Percentiles rank a stretch among this genome's conserved stretches.
Conservation (phyloP, 139 green algal genomes). For the Bryopsis sp. region DNA sequence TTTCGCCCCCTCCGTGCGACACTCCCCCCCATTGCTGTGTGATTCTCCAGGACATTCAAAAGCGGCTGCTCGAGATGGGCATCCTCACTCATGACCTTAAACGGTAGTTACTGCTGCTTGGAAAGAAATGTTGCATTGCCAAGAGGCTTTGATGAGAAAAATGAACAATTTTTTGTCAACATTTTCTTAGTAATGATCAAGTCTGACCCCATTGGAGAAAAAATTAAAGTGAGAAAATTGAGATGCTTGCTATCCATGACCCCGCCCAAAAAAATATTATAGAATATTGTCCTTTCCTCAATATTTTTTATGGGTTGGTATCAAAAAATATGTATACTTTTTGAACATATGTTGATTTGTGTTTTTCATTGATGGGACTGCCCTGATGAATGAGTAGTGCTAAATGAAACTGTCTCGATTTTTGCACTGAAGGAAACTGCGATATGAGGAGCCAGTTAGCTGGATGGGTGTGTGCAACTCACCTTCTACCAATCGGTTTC, state of each 20-base stretch:
- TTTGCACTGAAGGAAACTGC: not conserved
- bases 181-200: too few relatives aligned
- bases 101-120: not conserved
- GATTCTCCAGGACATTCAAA: not conserved
- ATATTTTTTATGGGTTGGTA: too few relatives aligned
- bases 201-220: too few relatives aligned
- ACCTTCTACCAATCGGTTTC: constrained; percentile 12
- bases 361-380: too few relatives aligned
- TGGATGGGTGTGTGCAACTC: constrained; percentile 48
- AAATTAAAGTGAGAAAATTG: too few relatives aligned
- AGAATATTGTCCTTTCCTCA: too few relatives aligned
- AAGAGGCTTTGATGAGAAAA: not conserved
- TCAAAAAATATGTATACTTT: too few relatives aligned
- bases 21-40: not conserved
- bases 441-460: constrained; percentile 14
- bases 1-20: constrained; percentile 11
- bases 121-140: not conserved
- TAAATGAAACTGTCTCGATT: too few relatives aligned
- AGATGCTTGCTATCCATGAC: not conserved
- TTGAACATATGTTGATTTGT: too few relatives aligned
- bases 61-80: not conserved
- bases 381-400: too few relatives aligned
- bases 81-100: constrained; percentile 16
- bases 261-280: not conserved
- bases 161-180: too few relatives aligned